Conservation (phyloP, 1,284 basidiomycete genomes). For the Ceratobasidium sp. region DNA sequence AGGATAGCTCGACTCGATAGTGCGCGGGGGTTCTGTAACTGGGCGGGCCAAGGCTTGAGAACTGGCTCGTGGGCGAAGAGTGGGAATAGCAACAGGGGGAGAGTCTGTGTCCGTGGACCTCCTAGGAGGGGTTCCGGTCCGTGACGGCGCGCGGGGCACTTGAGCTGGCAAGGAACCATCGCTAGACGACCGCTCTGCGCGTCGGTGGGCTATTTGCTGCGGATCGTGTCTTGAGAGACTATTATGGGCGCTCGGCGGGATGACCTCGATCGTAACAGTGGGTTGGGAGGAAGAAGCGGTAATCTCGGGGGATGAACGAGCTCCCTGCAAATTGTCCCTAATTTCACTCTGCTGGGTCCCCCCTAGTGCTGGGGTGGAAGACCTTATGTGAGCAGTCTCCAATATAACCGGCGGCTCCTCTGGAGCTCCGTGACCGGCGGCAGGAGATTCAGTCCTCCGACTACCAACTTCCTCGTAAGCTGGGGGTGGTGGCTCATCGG, state of each 20-base stretch:
- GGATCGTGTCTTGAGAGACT: background rate
- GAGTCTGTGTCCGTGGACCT: background rate
- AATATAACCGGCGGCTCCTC: background rate
- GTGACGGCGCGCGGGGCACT: background rate
- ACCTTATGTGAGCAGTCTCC: background rate
- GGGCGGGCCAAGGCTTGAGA: slow-evolving; percentile 10
- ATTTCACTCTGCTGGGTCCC: background rate
- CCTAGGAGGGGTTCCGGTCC: background rate
- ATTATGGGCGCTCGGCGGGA: slow-evolving; percentile 17
- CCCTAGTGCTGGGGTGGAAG: background rate
- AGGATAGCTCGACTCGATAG: background rate
- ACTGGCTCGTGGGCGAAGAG: slow-evolving; percentile 1
- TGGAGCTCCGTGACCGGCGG: background rate
- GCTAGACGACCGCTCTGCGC: slow-evolving; percentile 13
- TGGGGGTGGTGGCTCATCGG: slow-evolving; percentile 27
- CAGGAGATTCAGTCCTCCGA: background rate
- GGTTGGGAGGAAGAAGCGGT: background rate
- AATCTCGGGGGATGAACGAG: background rate
- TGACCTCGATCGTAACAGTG: slow-evolving; percentile 10
- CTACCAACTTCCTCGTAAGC: slow-evolving; percentile 32
- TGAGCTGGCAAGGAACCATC: background rate
- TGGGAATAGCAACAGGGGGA: background rate
- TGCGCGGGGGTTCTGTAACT: background rate
- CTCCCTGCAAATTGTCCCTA: background rate
- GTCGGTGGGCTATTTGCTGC: background rate